Evolutionary conservation across 495 filamentous ascomycete genomes (phyloP), one percentile per base, ranked within the genome.

Genomic region (Aspergillus haitiensis): DNA sequence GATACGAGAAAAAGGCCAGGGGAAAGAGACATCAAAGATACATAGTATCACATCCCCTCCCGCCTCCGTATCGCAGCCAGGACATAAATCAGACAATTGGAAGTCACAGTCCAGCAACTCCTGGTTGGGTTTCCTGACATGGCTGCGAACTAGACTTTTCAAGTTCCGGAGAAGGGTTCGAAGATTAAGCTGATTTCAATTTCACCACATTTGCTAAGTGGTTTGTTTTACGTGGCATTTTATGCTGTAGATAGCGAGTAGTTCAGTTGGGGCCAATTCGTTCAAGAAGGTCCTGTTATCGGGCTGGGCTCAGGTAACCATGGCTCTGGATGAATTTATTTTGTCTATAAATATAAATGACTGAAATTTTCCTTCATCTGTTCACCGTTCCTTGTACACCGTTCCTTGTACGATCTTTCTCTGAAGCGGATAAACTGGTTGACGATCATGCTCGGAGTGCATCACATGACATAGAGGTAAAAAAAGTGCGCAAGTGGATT

Each of bases 71-170:
- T 48, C 61, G 18, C 61, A 61, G 27, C 48, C 56, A 10, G 49
- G 54, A 15, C 33, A 50, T 16, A 55, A 55, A 12, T 60, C 70
- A 1, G 65, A 47, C 2, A 66, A 65, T 12, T 74, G 70, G 67
- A 76, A 73, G 61, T 72, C 73, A 9, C 73, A 74, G 51, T 68
- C 75, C 1, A 76, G 74, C 50, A 78, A 72, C 58, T 74, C 69
- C 2, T 81, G 77, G 78, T 70, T 79, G 56, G 69, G 74, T 21
- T 81, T 80, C 58, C 67, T 80, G 59, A 80, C 76, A 1, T 81
- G 78, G 78, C 64, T 79, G 58, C 70, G 74, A 42, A 80, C 77
- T 34, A 71, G 76, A 46, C 61, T 80, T 12, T 80, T 79, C 56
- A 80, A 80, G 53, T 61, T 80, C 39, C 66, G 72, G 18, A 71